Base-by-base conservation (phyloP, 1,284 basidiomycete species). In the Phellinidium pouzarii region DNA sequence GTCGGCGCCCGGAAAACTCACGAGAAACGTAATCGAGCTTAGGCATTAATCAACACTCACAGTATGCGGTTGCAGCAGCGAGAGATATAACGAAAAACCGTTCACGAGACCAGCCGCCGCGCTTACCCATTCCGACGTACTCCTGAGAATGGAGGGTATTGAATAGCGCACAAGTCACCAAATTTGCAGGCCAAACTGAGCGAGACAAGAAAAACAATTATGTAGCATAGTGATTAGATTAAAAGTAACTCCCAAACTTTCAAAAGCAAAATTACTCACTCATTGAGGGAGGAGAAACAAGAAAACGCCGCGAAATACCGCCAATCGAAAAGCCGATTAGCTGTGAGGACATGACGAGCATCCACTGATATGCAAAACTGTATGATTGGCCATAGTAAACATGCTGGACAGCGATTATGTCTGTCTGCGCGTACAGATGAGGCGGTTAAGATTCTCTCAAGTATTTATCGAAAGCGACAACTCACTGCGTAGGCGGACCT, bases 271-370 rank as follows among this genome's bases (percentile, higher is more conserved):
- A 11, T 12, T 19, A 60, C 75, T 57, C 63, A 80, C 78, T 85
- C 84, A 91, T 87, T 7, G 81, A 80, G 0, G 86, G 82, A 0
- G 89, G 87, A 52, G 80, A 75, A n/a, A 88, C 84, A 46, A 91
- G 71, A 68, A 83, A 82, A 11, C 79, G 73, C 20, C 78, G 74
- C 29, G 73, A 71, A 52, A 84, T 74, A 27, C 82, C 81, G 31
- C 80, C 79, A 56, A 84, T 80, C 7, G 80, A 82, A 62, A 82
- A 82, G 0, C 82, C 85, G 59, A 87, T 80, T 49, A 85, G 70
- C 61, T 87, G 82, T 6, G 81, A 83, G 20, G 77, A 78, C 73
- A 82, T 79, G 34, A 79, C 77, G 37, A 80, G 65, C 66, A 80
- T 68, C 78, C 76, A 79, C 59, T 74, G 68, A 59, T 76, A 72